phyloP scores from a whole-genome alignment of 768 basidiomycete genomes.

The Pleurotus ostreatus region DNA sequence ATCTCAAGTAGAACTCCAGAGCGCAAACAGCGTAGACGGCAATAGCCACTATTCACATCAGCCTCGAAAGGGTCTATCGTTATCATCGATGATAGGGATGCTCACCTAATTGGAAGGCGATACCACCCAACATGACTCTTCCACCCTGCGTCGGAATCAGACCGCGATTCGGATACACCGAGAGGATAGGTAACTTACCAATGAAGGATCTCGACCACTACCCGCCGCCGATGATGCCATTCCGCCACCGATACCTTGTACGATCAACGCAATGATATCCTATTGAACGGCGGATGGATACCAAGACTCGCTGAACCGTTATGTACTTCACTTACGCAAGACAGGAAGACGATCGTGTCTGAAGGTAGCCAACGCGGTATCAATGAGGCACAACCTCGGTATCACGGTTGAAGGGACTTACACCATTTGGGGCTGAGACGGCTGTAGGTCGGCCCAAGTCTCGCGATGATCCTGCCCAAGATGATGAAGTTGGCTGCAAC shows the following conservation, averaged over 20 bases:
- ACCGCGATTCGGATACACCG: not conserved
- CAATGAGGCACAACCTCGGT: not conserved
- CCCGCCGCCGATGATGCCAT: conserved; percentile 33
- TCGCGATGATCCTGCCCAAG: conserved; percentile 40
- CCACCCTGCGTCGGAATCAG: conserved; percentile 19
- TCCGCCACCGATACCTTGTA: conserved; percentile 64
- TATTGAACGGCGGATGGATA: conserved; percentile 1
- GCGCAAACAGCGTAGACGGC: conserved; percentile 35
- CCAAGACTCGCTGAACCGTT: not conserved
- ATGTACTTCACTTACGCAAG: conserved; percentile 23
- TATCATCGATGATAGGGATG: not conserved
- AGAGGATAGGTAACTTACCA: conserved; percentile 9
- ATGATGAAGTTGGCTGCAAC: conserved; percentile 56
- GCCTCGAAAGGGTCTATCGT: not conserved
- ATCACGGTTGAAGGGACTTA: conserved; percentile 17
- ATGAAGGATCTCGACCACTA: not conserved
- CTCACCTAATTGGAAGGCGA: conserved; percentile 52
- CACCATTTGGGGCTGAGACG: conserved; percentile 39
- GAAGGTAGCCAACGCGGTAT: not conserved
- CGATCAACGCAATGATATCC: conserved; percentile 59
- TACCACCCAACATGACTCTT: conserved; percentile 59
- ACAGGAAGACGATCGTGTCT: conserved; percentile 38
- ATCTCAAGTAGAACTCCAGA: conserved; percentile 43
- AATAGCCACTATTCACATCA: conserved; percentile 31
- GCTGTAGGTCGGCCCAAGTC: conserved; percentile 45